Conservation (phyloP, 1,284 basidiomycete genomes). For the Volvariella surrecta region DNA sequence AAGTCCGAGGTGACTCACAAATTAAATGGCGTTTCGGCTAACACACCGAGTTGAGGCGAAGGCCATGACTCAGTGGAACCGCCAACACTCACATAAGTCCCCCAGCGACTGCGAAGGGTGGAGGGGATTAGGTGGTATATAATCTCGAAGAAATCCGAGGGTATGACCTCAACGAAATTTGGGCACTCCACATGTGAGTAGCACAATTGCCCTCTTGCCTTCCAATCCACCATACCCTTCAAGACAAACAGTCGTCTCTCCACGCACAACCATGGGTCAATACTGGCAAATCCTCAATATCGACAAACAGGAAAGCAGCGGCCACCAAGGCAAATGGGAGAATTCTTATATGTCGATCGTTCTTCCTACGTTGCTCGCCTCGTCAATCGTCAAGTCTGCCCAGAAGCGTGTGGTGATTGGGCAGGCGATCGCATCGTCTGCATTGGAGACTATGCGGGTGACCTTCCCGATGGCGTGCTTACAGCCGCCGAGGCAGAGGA, state of each 20-base stretch:
- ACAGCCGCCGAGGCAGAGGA: neutral
- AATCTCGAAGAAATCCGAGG: too few species aligned
- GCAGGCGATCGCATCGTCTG: conserved; percentile 11
- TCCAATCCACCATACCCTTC: too few species aligned
- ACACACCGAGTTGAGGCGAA: too few species aligned
- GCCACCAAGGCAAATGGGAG: conserved; percentile 8
- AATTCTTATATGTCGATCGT: conserved; percentile 1
- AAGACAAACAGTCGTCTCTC: conserved; percentile 2
- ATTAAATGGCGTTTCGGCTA: too few species aligned
- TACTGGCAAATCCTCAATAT: conserved; percentile 10
- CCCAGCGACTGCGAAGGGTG: too few species aligned
- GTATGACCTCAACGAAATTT: too few species aligned
- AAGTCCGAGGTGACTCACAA: too few species aligned
- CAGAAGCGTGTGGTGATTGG: conserved; percentile 2
- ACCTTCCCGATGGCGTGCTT: neutral
- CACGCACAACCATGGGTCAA: conserved; percentile 10
- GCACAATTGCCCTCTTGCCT: too few species aligned
- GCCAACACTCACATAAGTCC: too few species aligned
- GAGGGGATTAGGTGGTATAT: too few species aligned
- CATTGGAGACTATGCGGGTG: conserved; percentile 7
- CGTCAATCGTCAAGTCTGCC: neutral
- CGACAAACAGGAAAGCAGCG: conserved; percentile 8
- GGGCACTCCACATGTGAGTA: too few species aligned
- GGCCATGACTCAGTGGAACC: too few species aligned
- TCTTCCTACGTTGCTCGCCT: neutral